Percentiles rank a stretch among this genome's conserved stretches.
Conservation (phyloP, 495 filamentous ascomycete species). For the Penicillium manginii region DNA sequence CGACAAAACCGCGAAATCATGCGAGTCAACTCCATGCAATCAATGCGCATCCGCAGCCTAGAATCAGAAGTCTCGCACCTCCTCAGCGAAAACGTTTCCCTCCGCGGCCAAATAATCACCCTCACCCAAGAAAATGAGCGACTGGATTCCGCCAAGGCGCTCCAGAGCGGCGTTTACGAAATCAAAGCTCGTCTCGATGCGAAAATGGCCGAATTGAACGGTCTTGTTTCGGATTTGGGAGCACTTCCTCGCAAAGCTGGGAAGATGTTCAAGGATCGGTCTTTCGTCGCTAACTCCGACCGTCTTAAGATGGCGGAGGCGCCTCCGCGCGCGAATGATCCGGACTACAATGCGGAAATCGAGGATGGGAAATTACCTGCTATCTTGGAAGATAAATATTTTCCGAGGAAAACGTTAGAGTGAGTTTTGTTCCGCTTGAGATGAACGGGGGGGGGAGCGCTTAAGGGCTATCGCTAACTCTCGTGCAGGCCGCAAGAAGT, state of each 20-base stretch:
- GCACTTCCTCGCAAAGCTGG: slow-evolving; percentile 44
- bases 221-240: slow-evolving; percentile 66
- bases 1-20: slow-evolving; percentile 96
- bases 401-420: slow-evolving; percentile 74
- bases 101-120: slow-evolving; percentile 77
- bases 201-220: slow-evolving; percentile 68
- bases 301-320: slow-evolving; percentile 20
- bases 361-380: slow-evolving; percentile 74
- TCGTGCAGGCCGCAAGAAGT: slow-evolving; percentile 45
- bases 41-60: slow-evolving; percentile 82
- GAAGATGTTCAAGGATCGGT: slow-evolving; percentile 21
- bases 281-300: slow-evolving; percentile 22
- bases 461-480: slow-evolving; percentile 20
- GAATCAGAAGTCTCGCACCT: slow-evolving; percentile 84
- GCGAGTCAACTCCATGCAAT: slow-evolving; percentile 86
- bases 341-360: slow-evolving; percentile 12
- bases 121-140: slow-evolving; percentile 69
- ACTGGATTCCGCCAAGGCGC: slow-evolving; percentile 42
- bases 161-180: slow-evolving; percentile 59
- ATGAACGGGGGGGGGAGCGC: neutral
- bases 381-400: slow-evolving; percentile 82
- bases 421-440: slow-evolving; percentile 40
- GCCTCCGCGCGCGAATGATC: slow-evolving; percentile 14
- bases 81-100: slow-evolving; percentile 82
- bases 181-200: slow-evolving; percentile 71